phyloP scores from a whole-genome alignment of 768 basidiomycete species.

The Mycena maculata region DNA sequence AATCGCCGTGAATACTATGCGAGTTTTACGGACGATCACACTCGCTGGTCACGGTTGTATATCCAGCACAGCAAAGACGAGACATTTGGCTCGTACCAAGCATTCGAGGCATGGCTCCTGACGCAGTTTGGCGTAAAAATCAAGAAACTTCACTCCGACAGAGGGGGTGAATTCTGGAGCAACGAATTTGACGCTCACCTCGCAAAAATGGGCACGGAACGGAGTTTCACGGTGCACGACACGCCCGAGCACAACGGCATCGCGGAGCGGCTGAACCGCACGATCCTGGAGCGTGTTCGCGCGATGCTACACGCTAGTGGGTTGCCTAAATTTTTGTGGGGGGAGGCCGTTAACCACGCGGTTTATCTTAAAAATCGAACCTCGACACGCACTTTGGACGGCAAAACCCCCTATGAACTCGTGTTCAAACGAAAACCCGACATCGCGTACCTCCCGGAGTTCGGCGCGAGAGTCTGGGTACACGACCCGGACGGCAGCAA shows the following conservation, averaged over 20 bases:
- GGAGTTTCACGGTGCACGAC: too few species aligned
- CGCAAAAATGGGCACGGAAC: conserved; percentile 33
- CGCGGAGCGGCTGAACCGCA: too few species aligned
- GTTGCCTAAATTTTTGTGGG: conserved; percentile 49
- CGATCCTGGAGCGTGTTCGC: too few species aligned
- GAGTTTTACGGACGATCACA: conserved; percentile 49
- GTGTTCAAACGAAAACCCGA: conserved; percentile 37
- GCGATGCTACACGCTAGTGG: too few species aligned
- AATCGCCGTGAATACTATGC: too few species aligned
- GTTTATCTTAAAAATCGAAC: conserved; percentile 43
- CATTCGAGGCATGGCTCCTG: conserved; percentile 38
- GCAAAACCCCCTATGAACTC: conserved; percentile 40
- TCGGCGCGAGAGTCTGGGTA: conserved; percentile 40
- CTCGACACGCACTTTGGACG: too few species aligned
- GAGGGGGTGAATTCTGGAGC: conserved; percentile 45
- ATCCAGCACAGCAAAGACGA: conserved; percentile 45
- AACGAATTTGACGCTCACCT: conserved; percentile 38
- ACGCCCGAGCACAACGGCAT: too few species aligned
- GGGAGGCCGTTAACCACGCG: conserved; percentile 41
- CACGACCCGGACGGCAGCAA: conserved; percentile 31
- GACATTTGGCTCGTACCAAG: conserved; percentile 39
- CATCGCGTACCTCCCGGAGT: conserved; percentile 34
- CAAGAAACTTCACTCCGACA: conserved; percentile 43
- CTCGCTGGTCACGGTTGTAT: conserved; percentile 38
- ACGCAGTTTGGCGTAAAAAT: too few species aligned